A percentile compares a stretch with the other conserved stretches of the same genome.
phyloP scores from a whole-genome alignment of 805 yeast genomes.

The Suhomyces sp. region DNA sequence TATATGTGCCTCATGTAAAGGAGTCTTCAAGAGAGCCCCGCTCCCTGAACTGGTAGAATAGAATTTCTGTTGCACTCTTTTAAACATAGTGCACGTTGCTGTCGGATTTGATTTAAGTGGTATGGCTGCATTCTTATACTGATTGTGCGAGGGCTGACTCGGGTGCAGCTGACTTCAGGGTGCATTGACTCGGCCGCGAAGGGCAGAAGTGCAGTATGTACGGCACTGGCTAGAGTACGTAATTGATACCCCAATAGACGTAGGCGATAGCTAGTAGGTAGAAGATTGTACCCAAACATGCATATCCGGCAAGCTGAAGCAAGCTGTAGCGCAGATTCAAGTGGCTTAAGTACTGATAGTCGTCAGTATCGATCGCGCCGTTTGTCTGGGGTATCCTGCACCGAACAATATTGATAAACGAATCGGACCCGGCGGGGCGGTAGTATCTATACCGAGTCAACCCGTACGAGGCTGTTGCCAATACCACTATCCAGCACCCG shows the following conservation, averaged over 20 bases:
- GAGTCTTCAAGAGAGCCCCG: conserved; percentile 54
- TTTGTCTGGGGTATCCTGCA: conserved; percentile 6
- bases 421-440: conserved; percentile 8
- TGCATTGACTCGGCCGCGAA: not conserved
- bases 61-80: conserved; percentile 1
- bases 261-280: not conserved
- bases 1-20: conserved; percentile 77
- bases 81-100: conserved; percentile 1
- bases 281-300: not conserved
- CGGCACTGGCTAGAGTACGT: not conserved
- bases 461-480: conserved; percentile 6
- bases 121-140: not conserved
- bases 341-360: conserved; percentile 14
- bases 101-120: not conserved
- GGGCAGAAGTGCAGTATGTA: not conserved
- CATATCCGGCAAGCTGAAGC: not conserved
- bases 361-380: conserved; percentile 13
- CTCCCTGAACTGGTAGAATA: conserved; percentile 22
- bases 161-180: not conserved
- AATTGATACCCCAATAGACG: not conserved
- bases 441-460: conserved; percentile 1
- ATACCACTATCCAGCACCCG: conserved; percentile 15
- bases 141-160: conserved; percentile 1
- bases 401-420: conserved; percentile 8
- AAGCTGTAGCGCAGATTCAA: not conserved